Evolutionary conservation across 257 asterid species (phyloP), one percentile per base, ranked within the genome.

Genomic region (Misopates orontium): DNA sequence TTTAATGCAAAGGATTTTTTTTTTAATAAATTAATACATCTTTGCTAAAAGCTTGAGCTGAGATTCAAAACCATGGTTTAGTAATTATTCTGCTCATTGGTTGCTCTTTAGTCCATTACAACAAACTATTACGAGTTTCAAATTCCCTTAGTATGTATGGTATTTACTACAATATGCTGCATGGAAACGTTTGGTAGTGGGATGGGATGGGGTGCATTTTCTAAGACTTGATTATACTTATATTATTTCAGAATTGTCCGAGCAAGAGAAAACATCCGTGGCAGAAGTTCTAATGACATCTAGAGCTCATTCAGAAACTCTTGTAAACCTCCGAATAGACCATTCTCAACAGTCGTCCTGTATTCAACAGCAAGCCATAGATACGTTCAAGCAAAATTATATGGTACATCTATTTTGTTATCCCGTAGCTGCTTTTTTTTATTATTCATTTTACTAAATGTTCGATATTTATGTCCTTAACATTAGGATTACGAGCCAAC

Each of bases 401-500:
- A 71, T 73, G 90, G 97, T 90, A 90, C 40, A 76, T 12, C 15
- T 44, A 4, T 48, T 18, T 18, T 8, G 6, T 36, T 3, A 36
- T 36, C 10, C 10, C 42, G 1, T 6, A 28, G 6, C 36, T 2
- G 36, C 4, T 28, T 28, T 28, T 7, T 28, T 2, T 28, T 7
- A 28, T 7, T 28, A 28, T 28, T 7, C 36, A 28, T 3, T 28
- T 28, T 28, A 28, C 7, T 2, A 28, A 3, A 28, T n/a, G n/a
- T n/a, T n/a, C n/a, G n/a, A n/a, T n/a, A 28, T 28, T 12, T 68
- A 24, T 24, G 10, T 53, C 20, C 44, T 48, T 39, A 67, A 52
- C 25, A 18, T 60, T 77, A 91, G 96, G 96, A 84, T 61, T 91
- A 91, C 48, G 91, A 84, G 74, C 80, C 95, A 41, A 88, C 91